Evolutionary conservation across 2,329 filamentous ascomycete species (phyloP).

Genomic region (Catunica adiposa): DNA sequence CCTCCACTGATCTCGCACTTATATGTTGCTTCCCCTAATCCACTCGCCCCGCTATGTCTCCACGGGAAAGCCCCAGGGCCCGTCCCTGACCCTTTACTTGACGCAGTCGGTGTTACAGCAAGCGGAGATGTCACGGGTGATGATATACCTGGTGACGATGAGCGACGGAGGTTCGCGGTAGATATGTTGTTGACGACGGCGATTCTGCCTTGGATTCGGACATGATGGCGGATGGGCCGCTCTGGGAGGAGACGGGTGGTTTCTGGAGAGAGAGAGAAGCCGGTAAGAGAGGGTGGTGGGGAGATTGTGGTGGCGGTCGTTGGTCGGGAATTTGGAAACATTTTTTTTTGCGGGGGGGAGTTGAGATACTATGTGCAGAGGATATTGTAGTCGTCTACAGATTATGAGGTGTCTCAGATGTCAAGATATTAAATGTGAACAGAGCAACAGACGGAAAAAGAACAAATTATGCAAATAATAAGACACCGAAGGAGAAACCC

Average conservation of each 20-base stretch:
- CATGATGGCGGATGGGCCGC: conserved; percentile 21
- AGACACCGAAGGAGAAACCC: no score
- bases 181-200: conserved; percentile 24
- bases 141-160: neutral
- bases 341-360: no score
- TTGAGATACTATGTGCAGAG: neutral
- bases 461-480: no score
- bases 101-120: neutral
- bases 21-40: neutral
- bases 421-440: no score
- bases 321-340: neutral
- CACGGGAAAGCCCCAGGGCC: neutral
- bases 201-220: conserved; percentile 24
- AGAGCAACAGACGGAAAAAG: no score
- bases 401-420: no score
- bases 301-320: neutral
- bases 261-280: neutral
- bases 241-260: conserved; percentile 15
- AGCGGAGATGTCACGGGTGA: neutral
- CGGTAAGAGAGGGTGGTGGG: neutral
- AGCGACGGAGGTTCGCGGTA: conserved; percentile 17
- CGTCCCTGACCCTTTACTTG: neutral
- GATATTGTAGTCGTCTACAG: neutral
- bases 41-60: neutral
- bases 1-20: neutral